These are phyloP conservation scores for Glonium stellatum DNA, from an alignment of 495 filamentous ascomycete genomes.

Conservation along the genomic window DNA sequence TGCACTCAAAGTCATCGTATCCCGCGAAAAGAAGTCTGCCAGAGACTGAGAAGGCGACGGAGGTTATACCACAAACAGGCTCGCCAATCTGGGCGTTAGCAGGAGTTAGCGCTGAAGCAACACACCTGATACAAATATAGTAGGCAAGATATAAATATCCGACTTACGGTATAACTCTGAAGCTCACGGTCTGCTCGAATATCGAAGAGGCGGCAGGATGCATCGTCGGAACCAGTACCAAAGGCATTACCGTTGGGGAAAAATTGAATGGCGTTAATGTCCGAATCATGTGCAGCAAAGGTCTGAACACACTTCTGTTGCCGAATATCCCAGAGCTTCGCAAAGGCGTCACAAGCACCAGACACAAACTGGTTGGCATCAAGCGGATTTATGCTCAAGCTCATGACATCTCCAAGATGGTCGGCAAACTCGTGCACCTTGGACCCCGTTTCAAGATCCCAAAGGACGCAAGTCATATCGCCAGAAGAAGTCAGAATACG, in stretches of 20 bases:
- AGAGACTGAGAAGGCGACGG: conserved; percentile 95
- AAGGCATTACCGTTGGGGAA: conserved; percentile 99
- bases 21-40: conserved; percentile 93
- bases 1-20: conserved; percentile 99
- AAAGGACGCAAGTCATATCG: conserved; percentile 99
- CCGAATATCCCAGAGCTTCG: conserved; percentile 98
- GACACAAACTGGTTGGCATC: conserved; percentile 99
- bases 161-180: conserved; percentile 86
- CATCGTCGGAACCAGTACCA: conserved; percentile 96
- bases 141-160: background rate
- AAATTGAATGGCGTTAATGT: conserved; percentile 99
- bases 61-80: conserved; percentile 95
- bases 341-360: conserved; percentile 95
- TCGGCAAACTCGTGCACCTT: conserved; percentile 99
- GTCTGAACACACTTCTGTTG: conserved; percentile 98
- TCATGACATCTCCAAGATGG: conserved; percentile 98
- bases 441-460: conserved; percentile 95
- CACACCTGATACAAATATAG: background rate
- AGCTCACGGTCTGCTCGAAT: conserved; percentile 94
- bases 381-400: conserved; percentile 97
- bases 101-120: conserved; percentile 17
- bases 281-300: conserved; percentile 95
- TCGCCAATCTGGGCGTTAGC: conserved; percentile 68
- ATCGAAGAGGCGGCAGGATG: conserved; percentile 94
- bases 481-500: conserved; percentile 96